Evolutionary conservation across 495 filamentous ascomycete species (phyloP), one percentile per base, ranked within the genome.

Genomic region (Aspergillus homomorphus): DNA sequence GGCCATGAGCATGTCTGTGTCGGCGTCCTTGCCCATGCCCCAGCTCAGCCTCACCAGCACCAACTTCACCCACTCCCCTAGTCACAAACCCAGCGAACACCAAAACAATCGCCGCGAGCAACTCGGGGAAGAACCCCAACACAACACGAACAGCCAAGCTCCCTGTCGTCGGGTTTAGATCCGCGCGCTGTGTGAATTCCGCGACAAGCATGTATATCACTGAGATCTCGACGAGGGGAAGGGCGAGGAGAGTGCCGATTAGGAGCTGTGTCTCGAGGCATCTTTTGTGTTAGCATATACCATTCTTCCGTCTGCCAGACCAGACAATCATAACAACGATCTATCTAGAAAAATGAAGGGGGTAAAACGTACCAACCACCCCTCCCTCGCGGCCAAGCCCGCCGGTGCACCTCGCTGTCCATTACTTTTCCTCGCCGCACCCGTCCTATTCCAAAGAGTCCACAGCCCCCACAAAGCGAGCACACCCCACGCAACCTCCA

Each of bases 91-190:
- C 61, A 16, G 21, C 61, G 23, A 46, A 42, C 16, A 64, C n/a
- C 43, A 59, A 66, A 23, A 9, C 49, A 18, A 61, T 61, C 61
- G 64, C 62, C 16, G 54, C 45, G 18, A 66, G 53, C 21, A 61
- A 66, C 53, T 66, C 64, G 1, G 64, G 58, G 14, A 66, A 1
- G 0, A 50, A 57, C 16, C 61, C 61, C 30, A 66, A 58, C 41
- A 66, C 57, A 6, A 62, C 58, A 15, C 50, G 43, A 6, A 60
- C 58, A 5, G 58, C 52, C 24, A 66, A 20, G 33, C 60, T 53
- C 19, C 60, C 63, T 18, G 26, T 50, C 54, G 8, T 44, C 19
- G n/a, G 45, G 23, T 14, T 43, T 38, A 19, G 38, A 21, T 24
- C 51, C 54, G 18, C 21, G 26, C 26, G 26, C 26, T 28, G 26